A percentile compares a stretch with the other conserved stretches of the same genome.
Conservation (phyloP, 768 basidiomycete species). For the Suillus variegatus region DNA sequence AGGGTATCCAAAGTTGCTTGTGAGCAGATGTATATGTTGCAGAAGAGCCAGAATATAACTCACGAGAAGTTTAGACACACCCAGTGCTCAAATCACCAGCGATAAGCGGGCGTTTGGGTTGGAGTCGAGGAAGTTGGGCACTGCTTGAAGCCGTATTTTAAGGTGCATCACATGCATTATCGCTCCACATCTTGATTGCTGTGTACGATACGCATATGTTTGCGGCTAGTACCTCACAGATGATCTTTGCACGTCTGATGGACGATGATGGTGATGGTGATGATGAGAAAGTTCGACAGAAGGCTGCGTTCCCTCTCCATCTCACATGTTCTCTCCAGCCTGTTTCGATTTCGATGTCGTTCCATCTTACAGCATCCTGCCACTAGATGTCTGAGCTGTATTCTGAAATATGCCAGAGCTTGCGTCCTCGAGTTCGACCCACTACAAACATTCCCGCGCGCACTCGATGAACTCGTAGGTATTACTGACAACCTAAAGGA, state of each 20-base stretch:
- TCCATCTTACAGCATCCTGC: no score
- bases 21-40: background rate
- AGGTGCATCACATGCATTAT: background rate
- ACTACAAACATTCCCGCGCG: slow-evolving; percentile 65
- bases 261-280: background rate
- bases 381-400: no score
- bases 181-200: background rate
- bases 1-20: background rate
- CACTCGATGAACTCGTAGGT: slow-evolving; percentile 59
- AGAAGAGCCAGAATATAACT: background rate
- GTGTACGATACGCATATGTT: background rate
- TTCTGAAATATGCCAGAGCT: no score
- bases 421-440: slow-evolving; percentile 81
- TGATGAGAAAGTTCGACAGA: background rate
- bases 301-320: background rate
- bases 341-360: no score
- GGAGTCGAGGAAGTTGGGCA: background rate
- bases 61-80: background rate
- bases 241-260: background rate
- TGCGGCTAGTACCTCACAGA: no score
- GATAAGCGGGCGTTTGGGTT: background rate
- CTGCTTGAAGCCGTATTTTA: background rate
- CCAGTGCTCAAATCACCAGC: background rate
- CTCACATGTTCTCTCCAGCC: no score
- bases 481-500: slow-evolving; percentile 84